phyloP scores from a whole-genome alignment of 768 basidiomycete genomes.

The Termitomyces sp. region DNA sequence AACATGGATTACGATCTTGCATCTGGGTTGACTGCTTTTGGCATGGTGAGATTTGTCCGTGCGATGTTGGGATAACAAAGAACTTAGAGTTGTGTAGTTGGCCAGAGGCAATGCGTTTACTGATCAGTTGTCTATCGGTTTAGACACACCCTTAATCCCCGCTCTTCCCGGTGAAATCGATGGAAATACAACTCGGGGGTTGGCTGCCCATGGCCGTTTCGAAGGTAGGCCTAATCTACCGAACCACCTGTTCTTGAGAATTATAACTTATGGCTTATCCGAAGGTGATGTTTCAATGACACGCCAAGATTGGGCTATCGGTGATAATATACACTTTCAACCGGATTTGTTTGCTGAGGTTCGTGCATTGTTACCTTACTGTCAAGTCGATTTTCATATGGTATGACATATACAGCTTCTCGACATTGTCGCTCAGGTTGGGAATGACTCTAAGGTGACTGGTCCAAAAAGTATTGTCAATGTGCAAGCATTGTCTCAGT shows the following conservation, averaged over 20 bases:
- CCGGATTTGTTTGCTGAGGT: conserved; percentile 4
- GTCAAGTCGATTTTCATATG: not conserved
- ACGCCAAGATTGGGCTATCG: conserved; percentile 10
- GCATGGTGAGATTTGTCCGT: conserved; percentile 3
- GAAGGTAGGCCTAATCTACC: conserved; percentile 4
- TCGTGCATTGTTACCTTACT: not conserved
- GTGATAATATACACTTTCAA: conserved; percentile 11
- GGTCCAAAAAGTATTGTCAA: conserved; percentile 12
- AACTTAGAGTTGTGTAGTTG: not conserved
- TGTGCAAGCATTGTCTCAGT: conserved; percentile 3
- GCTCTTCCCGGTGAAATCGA: conserved; percentile 12
- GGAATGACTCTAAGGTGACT: conserved; percentile 10
- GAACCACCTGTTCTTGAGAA: not conserved
- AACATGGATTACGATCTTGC: conserved; percentile 14
- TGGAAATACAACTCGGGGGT: conserved; percentile 8
- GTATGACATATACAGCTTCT: conserved; percentile 1
- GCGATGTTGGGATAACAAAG: not conserved
- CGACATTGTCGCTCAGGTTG: conserved; percentile 5
- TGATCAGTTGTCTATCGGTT: conserved; percentile 10
- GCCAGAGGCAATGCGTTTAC: conserved; percentile 9
- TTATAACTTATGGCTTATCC: too few relatives aligned
- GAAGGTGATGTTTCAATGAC: conserved; percentile 14
- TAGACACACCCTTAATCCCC: conserved; percentile 4
- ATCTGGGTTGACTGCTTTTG: conserved; percentile 10
- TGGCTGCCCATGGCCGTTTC: conserved; percentile 11